Percentiles rank a stretch among this genome's conserved stretches.
phyloP scores from a whole-genome alignment of 116 monocot genomes.

The Cymodocea nodosa region DNA sequence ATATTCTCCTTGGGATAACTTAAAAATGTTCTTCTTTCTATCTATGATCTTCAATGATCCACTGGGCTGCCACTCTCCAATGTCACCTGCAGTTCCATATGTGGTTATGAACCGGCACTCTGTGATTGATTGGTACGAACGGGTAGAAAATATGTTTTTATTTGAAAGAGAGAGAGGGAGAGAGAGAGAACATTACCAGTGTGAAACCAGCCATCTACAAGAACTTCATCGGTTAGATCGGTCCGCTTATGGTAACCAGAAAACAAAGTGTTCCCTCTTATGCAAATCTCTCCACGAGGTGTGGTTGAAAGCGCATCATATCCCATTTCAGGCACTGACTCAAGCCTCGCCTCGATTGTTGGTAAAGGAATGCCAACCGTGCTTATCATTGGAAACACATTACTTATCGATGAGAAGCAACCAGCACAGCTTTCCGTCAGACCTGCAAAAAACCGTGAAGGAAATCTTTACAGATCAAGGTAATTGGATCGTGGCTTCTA shows the following conservation, averaged over 20 bases:
- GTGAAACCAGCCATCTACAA: slow-evolving; percentile 85
- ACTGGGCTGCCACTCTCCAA: slow-evolving; percentile 90
- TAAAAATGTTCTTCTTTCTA: slow-evolving; percentile 97
- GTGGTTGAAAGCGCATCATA: slow-evolving; percentile 70
- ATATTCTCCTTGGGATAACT: slow-evolving; percentile 95
- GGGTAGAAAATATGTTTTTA: not conserved
- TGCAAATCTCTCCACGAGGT: slow-evolving; percentile 86
- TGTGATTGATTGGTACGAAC: too few species aligned
- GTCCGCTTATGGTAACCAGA: slow-evolving; percentile 79
- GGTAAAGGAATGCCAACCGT: slow-evolving; percentile 78
- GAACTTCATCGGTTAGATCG: slow-evolving; percentile 60
- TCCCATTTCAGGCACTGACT: slow-evolving; percentile 87
- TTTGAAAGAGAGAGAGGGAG: not conserved
- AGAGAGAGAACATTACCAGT: slow-evolving; percentile 36
- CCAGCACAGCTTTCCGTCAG: slow-evolving; percentile 85
- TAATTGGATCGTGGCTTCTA: too few species aligned
- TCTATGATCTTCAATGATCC: slow-evolving; percentile 97
- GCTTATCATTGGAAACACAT: slow-evolving; percentile 74
- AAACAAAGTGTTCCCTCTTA: slow-evolving; percentile 82
- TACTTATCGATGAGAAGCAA: slow-evolving; percentile 86
- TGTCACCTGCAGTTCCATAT: slow-evolving; percentile 46
- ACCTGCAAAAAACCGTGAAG: slow-evolving; percentile 23
- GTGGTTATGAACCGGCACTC: not conserved
- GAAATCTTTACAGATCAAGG: not conserved
- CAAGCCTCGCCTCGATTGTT: slow-evolving; percentile 74